Conservation (phyloP, 331 rosid species). For the Acacia pycnantha region DNA sequence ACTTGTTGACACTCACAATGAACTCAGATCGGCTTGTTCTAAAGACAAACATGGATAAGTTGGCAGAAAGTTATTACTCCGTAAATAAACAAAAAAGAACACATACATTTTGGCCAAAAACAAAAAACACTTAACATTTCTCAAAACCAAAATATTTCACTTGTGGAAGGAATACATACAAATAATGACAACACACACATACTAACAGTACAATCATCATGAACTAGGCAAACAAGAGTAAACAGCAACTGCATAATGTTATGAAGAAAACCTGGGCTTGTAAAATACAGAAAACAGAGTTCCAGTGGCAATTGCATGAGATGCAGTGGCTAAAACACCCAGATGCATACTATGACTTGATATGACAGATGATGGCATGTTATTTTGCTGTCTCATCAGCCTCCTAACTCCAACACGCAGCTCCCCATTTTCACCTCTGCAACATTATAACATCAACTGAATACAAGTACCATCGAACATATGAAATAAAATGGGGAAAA, state of each 20-base stretch:
- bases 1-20: slow-evolving; percentile 87
- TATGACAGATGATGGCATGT: slow-evolving; percentile 95
- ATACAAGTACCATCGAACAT: not conserved
- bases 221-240: slow-evolving; percentile 9
- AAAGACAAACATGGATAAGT: slow-evolving; percentile 36
- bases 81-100: slow-evolving; percentile 17
- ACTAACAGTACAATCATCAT: slow-evolving; percentile 8
- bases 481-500: slow-evolving; percentile 12
- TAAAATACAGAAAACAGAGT: slow-evolving; percentile 92
- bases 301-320: slow-evolving; percentile 87
- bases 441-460: slow-evolving; percentile 31
- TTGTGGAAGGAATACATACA: not conserved
- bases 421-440: slow-evolving; percentile 93
- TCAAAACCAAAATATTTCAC: slow-evolving; percentile 18
- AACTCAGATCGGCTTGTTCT: slow-evolving; percentile 98
- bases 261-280: slow-evolving; percentile 78
- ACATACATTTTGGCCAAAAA: not conserved
- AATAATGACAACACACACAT: slow-evolving; percentile 3
- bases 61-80: slow-evolving; percentile 27
- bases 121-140: not conserved
- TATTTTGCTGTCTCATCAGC: slow-evolving; percentile 93
- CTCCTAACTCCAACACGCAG: slow-evolving; percentile 98
- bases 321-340: slow-evolving; percentile 95
- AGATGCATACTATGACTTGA: slow-evolving; percentile 99
- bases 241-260: slow-evolving; percentile 2